Conservation (phyloP, 306 rosid genomes). For the Nissolia schottii region DNA sequence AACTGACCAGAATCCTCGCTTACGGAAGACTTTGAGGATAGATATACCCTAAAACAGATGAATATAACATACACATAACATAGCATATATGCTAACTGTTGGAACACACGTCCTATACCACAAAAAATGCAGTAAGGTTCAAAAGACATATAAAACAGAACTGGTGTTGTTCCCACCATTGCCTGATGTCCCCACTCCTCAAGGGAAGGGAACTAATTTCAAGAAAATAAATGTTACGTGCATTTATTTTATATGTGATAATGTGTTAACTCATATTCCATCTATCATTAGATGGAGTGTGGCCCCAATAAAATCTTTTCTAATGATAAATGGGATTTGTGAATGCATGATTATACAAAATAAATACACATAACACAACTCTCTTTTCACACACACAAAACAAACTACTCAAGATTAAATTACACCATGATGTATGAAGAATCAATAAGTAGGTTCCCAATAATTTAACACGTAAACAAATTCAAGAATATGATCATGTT, state of each 20-base stretch:
- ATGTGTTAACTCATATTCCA: no score
- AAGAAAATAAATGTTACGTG: no score
- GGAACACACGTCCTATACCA: background rate
- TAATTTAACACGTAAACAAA: background rate
- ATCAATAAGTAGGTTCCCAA: background rate
- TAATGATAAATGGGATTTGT: no score
- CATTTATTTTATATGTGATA: no score
- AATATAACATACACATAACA: background rate
- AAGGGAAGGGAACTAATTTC: no score
- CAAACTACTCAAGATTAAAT: background rate
- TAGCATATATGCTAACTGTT: background rate
- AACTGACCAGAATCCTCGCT: conserved; percentile 14
- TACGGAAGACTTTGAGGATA: conserved; percentile 36
- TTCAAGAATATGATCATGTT: background rate
- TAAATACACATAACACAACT: no score
- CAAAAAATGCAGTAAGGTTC: background rate
- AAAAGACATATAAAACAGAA: background rate
- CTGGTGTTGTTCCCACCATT: no score
- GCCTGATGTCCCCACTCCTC: no score
- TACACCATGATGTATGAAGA: background rate
- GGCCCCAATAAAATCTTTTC: no score
- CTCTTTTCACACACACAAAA: background rate
- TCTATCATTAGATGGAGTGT: no score
- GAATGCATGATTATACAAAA: no score
- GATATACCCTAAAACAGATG: conserved; percentile 56